These are phyloP conservation scores for Chaetomidium leptoderma DNA, from an alignment of 495 filamentous ascomycete genomes.

Conservation along the genomic window DNA sequence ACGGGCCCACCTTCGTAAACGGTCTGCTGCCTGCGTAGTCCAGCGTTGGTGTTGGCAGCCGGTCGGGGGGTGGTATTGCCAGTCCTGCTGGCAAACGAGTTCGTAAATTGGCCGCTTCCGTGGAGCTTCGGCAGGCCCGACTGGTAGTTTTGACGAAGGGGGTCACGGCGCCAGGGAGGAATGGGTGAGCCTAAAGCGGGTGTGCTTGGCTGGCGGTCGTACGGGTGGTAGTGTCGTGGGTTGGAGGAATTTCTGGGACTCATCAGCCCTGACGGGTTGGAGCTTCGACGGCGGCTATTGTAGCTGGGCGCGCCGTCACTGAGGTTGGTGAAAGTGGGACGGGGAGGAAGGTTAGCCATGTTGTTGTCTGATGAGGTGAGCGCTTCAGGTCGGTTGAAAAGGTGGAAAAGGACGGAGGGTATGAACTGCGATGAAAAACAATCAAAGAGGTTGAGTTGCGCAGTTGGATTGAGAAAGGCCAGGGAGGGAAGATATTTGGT, in stretches of 20 bases:
- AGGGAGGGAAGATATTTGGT: not conserved
- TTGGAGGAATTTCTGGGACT: not conserved
- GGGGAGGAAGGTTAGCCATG: constrained; percentile 5
- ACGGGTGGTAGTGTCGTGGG: not conserved
- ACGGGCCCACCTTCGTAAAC: not conserved
- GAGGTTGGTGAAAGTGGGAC: constrained; percentile 6
- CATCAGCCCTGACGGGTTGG: not conserved
- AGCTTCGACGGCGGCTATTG: not conserved
- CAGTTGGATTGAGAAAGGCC: not conserved
- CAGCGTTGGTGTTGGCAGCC: not conserved
- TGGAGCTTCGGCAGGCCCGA: not conserved
- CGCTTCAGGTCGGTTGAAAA: not conserved
- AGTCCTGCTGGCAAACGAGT: not conserved
- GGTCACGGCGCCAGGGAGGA: not conserved
- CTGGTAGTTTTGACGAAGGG: no score
- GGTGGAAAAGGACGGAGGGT: not conserved
- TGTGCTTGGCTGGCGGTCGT: not conserved
- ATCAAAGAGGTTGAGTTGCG: not conserved
- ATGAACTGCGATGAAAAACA: not conserved
- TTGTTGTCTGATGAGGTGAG: not conserved
- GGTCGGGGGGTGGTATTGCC: not conserved
- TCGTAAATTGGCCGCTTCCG: not conserved
- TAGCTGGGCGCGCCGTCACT: not conserved
- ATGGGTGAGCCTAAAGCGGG: not conserved
- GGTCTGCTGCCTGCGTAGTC: not conserved